Conservation (phyloP, 345 rosid genomes). For the Rhizophora apiculata region DNA sequence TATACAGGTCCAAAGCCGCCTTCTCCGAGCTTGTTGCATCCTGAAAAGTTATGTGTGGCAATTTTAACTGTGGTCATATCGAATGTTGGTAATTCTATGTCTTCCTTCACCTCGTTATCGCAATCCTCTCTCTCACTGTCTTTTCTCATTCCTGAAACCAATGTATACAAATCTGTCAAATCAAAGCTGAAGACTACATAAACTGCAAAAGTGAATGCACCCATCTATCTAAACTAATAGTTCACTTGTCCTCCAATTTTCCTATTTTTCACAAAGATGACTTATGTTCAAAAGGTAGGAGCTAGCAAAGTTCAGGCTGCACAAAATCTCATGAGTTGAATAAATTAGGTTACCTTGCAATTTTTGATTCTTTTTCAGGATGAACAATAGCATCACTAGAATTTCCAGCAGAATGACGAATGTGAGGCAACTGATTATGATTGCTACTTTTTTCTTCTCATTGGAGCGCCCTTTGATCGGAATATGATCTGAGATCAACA, state of each 20-base stretch:
- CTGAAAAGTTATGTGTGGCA: not conserved
- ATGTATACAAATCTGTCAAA: not conserved
- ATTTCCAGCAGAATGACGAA: not conserved
- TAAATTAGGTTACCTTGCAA: not conserved
- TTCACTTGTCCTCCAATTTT: too few relatives aligned
- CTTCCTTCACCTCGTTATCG: not conserved
- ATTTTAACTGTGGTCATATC: not conserved
- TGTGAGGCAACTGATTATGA: not conserved
- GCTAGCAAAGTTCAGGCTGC: too few relatives aligned
- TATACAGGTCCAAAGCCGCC: constrained; percentile 12
- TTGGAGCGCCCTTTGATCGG: not conserved
- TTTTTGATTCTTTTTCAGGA: constrained; percentile 1
- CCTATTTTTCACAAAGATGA: too few relatives aligned
- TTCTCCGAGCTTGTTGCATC: not conserved
- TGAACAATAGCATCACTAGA: not conserved
- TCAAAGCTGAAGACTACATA: not conserved
- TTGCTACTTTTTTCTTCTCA: not conserved
- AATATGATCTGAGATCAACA: not conserved
- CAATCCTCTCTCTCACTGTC: not conserved
- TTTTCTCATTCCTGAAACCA: not conserved
- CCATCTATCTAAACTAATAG: too few relatives aligned
- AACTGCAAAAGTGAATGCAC: too few relatives aligned
- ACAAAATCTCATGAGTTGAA: too few relatives aligned
- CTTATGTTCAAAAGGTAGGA: too few relatives aligned
- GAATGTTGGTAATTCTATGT: not conserved